Evolutionary conservation across 139 green algal genomes (phyloP), one percentile per base, ranked within the genome.

Genomic region (Zygnema cylindricum): DNA sequence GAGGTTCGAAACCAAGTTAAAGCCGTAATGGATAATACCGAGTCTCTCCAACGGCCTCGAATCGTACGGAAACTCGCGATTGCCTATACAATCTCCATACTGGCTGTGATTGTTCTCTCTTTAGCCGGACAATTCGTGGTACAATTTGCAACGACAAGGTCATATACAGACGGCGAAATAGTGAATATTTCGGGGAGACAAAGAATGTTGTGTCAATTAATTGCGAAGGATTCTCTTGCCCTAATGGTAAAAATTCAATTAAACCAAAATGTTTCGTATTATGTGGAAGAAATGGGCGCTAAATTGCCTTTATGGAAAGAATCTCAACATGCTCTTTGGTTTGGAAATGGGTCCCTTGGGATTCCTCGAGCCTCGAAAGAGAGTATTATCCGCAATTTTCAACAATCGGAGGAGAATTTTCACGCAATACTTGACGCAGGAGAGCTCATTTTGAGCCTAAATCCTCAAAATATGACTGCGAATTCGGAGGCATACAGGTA

Each of bases 161-260:
- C 71, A 16, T 79, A 79, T 43, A 79, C 7, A 16, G 71, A 79
- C 38, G 3, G 11, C 7, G 71, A 43, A 16, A 3, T 79, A 25
- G 71, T 79, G 36, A 79, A 79, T 43, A 16, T 79, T 3, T 7
- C 71, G 71, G 71, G 71, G 36, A 79, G 71, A 16, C 71, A 79
- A 16, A 41, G 71, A 11, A 79, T 79, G 71, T 43, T 79, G 36
- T 40, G 71, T 43, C 71, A 79, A 16, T 40, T 79, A 16, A 79
- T 79, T 40, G 16, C 7, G 7, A 79, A 79, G 71, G 71, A 79
- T 16, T 41, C 71, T 3, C 38, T 79, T 7, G 36, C 71, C 71
- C 7, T 79, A 25, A 3, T n/a, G 36, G 7, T 54, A 11, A 3
- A 79, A 7, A 7, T 79, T 7, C 36, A n/a, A 16, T 40, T 11